These are phyloP conservation scores for Harringtonia lauricola DNA, from an alignment of 2,329 filamentous ascomycete genomes.

Conservation along the genomic window DNA sequence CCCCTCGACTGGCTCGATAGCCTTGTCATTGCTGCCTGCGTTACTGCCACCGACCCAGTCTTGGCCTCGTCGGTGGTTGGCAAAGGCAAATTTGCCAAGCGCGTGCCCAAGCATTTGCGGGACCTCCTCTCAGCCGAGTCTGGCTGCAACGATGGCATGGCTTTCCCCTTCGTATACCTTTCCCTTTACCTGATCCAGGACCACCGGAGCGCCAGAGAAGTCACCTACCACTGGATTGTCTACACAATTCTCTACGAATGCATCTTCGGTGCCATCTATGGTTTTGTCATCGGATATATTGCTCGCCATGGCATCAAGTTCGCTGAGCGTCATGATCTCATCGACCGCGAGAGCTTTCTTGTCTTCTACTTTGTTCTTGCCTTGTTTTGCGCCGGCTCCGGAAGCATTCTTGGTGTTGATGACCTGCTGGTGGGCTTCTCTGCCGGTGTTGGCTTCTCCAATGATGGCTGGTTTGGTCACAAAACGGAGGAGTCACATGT, in stretches of 20 bases:
- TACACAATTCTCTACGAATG: constrained; percentile 91
- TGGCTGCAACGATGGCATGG: constrained; percentile 99
- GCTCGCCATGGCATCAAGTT: constrained; percentile 83
- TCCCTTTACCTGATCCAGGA: constrained; percentile 84
- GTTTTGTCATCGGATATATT: constrained; percentile 78
- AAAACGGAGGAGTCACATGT: constrained; percentile 98
- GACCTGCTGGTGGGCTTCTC: constrained; percentile 92
- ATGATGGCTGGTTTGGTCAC: constrained; percentile 96
- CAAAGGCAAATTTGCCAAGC: constrained; percentile 97
- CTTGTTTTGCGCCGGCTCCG: constrained; percentile 89
- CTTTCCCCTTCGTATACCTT: constrained; percentile 94
- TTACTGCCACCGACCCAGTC: constrained; percentile 95
- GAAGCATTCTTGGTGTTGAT: constrained; percentile 82
- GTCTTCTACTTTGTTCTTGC: constrained; percentile 98
- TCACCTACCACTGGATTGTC: constrained; percentile 79
- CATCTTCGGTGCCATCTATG: constrained; percentile 81
- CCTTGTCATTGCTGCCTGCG: constrained; percentile 78
- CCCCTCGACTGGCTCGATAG: constrained; percentile 81
- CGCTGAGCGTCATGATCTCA: constrained; percentile 73
- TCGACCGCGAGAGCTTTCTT: constrained; percentile 93
- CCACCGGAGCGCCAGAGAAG: constrained; percentile 52
- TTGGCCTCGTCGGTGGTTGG: constrained; percentile 95
- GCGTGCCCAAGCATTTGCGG: constrained; percentile 93
- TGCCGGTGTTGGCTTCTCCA: constrained; percentile 95
- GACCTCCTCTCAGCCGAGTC: constrained; percentile 93